Evolutionary conservation across 2,329 filamentous ascomycete species (phyloP).

Genomic region (Diplodia seriata): DNA sequence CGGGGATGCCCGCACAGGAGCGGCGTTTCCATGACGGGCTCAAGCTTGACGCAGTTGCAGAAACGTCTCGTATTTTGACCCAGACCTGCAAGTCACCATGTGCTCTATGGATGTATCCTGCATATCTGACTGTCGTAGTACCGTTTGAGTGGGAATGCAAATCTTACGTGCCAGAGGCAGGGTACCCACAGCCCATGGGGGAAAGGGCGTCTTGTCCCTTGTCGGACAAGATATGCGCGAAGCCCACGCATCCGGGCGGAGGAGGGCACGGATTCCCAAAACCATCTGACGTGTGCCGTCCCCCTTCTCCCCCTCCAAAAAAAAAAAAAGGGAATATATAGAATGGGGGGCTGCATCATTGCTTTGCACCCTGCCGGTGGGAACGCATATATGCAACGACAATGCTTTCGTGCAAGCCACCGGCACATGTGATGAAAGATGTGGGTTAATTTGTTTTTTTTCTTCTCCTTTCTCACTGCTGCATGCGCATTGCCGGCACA

Average conservation of each 20-base stretch:
- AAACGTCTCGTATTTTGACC: not conserved
- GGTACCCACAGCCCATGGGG: not conserved
- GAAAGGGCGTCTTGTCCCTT: not conserved
- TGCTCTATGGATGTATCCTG: not conserved
- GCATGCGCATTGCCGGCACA: not conserved
- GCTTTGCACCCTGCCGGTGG: not conserved
- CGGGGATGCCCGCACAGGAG: not conserved
- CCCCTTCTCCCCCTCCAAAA: not conserved
- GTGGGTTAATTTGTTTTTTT: not conserved
- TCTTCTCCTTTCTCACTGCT: not conserved
- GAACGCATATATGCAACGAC: not conserved
- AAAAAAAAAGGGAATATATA: not conserved
- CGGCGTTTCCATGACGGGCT: not conserved
- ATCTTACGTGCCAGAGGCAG: not conserved
- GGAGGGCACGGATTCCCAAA: not conserved
- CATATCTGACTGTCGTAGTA: not conserved
- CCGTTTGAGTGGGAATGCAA: not conserved
- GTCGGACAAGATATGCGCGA: not conserved
- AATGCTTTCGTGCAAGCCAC: not conserved
- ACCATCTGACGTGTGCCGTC: not conserved
- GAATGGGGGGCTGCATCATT: not conserved
- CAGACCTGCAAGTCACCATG: not conserved
- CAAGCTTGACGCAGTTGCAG: not conserved
- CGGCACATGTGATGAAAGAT: conserved; percentile 4
- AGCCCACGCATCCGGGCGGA: not conserved